These are phyloP conservation scores for Hanseniaspora uvarum DNA, from an alignment of 1,139 yeast genomes.

Conservation along the genomic window DNA sequence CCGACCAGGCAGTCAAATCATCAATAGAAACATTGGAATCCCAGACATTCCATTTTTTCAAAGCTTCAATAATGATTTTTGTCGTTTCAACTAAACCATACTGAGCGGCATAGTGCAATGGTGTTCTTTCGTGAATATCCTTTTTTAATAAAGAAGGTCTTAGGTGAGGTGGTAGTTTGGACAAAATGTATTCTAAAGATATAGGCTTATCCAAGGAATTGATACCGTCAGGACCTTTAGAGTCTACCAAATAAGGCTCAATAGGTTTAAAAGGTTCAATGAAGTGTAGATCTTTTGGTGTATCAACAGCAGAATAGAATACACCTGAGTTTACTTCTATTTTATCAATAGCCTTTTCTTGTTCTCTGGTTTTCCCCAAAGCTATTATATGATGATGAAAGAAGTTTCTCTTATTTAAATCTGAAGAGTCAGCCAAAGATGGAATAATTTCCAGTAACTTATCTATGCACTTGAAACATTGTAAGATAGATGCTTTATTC, in stretches of 20 bases:
- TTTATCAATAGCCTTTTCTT: constrained; percentile 17
- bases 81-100: constrained; percentile 67
- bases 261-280: constrained; percentile 36
- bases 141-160: constrained; percentile 48
- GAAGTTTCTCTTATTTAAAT: constrained; percentile 72
- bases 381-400: constrained; percentile 74
- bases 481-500: constrained; percentile 50
- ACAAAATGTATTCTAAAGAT: constrained; percentile 45
- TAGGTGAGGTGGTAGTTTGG: constrained; percentile 43
- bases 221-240: constrained; percentile 60
- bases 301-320: neutral
- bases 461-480: constrained; percentile 49
- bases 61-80: constrained; percentile 43
- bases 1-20: constrained; percentile 60
- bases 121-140: constrained; percentile 73
- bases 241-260: constrained; percentile 39
- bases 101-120: constrained; percentile 83
- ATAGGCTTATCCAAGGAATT: constrained; percentile 45
- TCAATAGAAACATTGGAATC: constrained; percentile 46
- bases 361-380: constrained; percentile 45
- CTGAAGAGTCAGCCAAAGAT: constrained; percentile 51
- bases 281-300: constrained; percentile 22
- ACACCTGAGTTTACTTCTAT: neutral
- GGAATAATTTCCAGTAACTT: constrained; percentile 41
- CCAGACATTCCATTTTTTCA: constrained; percentile 45